Conservation (phyloP, 208 protist species). For the Crithidia bombi region DNA sequence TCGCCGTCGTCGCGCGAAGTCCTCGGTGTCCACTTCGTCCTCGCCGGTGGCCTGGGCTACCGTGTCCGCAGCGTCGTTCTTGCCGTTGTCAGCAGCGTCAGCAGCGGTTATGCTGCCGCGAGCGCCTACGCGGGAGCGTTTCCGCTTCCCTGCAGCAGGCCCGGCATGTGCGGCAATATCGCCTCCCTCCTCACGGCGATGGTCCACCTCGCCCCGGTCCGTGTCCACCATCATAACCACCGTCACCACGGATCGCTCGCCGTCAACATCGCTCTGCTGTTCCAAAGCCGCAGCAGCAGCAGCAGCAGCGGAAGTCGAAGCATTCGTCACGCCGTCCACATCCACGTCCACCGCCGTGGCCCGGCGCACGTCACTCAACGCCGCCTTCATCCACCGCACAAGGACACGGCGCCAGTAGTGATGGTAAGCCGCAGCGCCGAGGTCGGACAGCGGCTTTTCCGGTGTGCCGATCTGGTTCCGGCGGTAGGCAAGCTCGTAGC, state of each 20-base stretch:
- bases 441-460: slow-evolving; percentile 98
- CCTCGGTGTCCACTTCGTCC: background rate
- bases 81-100: background rate
- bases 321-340: slow-evolving; percentile 9
- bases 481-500: slow-evolving; percentile 97
- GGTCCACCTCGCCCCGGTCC: background rate
- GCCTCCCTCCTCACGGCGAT: background rate
- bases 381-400: slow-evolving; percentile 62
- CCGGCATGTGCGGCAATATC: no score
- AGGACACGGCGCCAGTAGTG: slow-evolving; percentile 89
- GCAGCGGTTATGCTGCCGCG: background rate
- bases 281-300: background rate
- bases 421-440: slow-evolving; percentile 94
- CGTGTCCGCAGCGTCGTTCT: background rate
- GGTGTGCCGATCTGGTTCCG: slow-evolving; percentile 96
- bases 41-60: background rate
- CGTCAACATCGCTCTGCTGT: background rate
- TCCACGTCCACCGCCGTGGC: slow-evolving; percentile 15
- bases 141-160: background rate
- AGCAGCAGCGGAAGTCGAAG: background rate
- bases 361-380: slow-evolving; percentile 27
- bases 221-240: background rate
- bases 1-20: no score
- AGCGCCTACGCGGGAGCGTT: slow-evolving; percentile 7
- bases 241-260: background rate